These are phyloP conservation scores for Euphorbia lathyris DNA, from an alignment of 345 rosid genomes.

Conservation along the genomic window DNA sequence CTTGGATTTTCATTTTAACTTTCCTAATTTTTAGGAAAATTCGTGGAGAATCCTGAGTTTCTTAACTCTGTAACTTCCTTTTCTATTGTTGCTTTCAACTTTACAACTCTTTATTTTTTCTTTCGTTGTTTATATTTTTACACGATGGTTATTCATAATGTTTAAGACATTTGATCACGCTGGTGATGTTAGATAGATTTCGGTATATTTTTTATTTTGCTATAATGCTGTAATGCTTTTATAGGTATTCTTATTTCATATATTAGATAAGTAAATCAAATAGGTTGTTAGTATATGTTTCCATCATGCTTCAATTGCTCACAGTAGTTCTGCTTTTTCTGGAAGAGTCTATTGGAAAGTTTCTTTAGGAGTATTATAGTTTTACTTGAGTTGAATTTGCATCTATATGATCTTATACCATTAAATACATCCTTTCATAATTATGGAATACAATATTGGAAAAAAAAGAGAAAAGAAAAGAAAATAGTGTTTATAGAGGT, in stretches of 20 bases:
- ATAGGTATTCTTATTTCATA: not conserved
- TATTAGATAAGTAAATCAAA: not conserved
- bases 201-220: not conserved
- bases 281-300: not conserved
- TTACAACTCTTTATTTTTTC: not conserved
- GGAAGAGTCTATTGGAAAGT: not conserved
- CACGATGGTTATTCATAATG: not conserved
- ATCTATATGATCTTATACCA: not conserved
- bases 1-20: too few species aligned
- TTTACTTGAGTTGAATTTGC: not conserved
- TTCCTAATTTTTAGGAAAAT: too few species aligned
- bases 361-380: not conserved
- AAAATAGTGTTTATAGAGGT: not conserved
- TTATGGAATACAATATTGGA: not conserved
- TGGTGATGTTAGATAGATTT: not conserved
- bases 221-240: not conserved
- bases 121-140: not conserved
- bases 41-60: constrained; percentile 78
- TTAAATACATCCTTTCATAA: not conserved
- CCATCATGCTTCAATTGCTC: not conserved
- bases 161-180: constrained; percentile 1
- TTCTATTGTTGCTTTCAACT: not conserved
- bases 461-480: not conserved
- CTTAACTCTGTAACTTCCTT: not conserved
- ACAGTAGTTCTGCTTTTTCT: not conserved